Base-by-base conservation (phyloP, 345 rosid genomes). In the Arabidopsis suecica region DNA sequence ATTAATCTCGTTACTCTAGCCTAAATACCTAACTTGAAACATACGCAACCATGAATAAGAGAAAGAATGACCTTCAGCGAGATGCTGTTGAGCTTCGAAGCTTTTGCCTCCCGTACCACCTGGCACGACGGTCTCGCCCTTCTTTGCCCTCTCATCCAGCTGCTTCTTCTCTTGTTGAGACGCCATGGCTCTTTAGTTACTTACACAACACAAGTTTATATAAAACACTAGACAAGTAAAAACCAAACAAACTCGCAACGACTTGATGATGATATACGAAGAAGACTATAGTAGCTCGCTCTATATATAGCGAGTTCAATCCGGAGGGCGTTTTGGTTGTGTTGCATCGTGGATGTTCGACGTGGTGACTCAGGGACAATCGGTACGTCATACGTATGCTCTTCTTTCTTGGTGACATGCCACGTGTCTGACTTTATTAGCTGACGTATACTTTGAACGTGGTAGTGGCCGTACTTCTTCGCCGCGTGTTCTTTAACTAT, bases 31-130 rank as follows among this genome's bases (percentile, higher is more conserved):
- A 36, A 58, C 54, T 48, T 66, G 30, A 32, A 11, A n/a, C n/a
- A 6, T 47, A 66, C 16, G 18, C 3, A 30, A 14, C 20, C 10
- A 60, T 16, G 6, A 20, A 11, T 38, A 9, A 18, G 34, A 64
- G 5, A 65, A 0, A 38, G 11, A 61, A 3, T 48, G 13, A 86
- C 93, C 94, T 85, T 91, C 90, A 34, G 98, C 93, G 6, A 93
- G 92, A 82, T 93, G 87, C 42, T 87, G 91, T 73, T 87, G 97
- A 65, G 98, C 97, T 81, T 88, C 93, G 0, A 89, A 92, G 88
- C 93, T 93, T 72, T 86, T 93, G 63, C 98, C 96, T 0, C 97
- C 96, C 2, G 97, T 91, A 28, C 96, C 97, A 1, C 96, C 93
- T 1, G 90, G 97, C 16, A 91, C 80, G 0, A 93, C 96, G 0